Evolutionary conservation across 768 basidiomycete genomes (phyloP).

Genomic region (Boletellus sp.): DNA sequence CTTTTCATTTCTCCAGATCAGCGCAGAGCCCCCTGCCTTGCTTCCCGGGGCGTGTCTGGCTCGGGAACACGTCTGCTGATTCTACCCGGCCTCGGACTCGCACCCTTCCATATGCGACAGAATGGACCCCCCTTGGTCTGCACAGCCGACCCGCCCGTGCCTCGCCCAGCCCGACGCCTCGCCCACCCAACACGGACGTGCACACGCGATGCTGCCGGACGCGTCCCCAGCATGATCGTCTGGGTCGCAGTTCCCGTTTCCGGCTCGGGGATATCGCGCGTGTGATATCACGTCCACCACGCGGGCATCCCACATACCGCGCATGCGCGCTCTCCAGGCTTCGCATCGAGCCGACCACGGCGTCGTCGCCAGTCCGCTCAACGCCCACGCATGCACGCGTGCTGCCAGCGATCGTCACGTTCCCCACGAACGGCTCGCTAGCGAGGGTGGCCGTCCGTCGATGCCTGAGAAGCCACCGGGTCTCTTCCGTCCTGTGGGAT

Average conservation of each 20-base stretch:
- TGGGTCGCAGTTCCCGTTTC: conserved; percentile 36
- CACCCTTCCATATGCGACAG: conserved; percentile 8
- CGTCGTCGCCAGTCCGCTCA: conserved; percentile 31
- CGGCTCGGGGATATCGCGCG: conserved; percentile 10
- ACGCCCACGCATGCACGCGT: conserved; percentile 53
- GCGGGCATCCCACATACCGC: too few species aligned
- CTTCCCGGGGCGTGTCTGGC: conserved; percentile 5
- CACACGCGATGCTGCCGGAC: too few species aligned
- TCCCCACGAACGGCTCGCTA: too few species aligned
- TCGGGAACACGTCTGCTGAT: conserved; percentile 19
- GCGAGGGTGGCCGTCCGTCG: too few species aligned
- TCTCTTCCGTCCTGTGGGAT: conserved; percentile 44
- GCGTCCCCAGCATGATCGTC: too few species aligned
- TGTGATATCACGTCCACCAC: too few species aligned
- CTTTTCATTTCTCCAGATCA: conserved; percentile 32
- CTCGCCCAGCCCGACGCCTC: too few species aligned
- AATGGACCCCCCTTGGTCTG: too few species aligned
- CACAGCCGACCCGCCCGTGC: too few species aligned
- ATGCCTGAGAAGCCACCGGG: too few species aligned
- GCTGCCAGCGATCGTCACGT: conserved; percentile 30
- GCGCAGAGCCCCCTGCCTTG: conserved; percentile 4
- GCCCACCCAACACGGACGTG: conserved; percentile 38
- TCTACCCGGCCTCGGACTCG: conserved; percentile 19
- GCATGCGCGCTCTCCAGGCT: too few species aligned
- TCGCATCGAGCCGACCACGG: too few species aligned